Evolutionary conservation across 1,139 yeast species (phyloP).

Genomic region (Kurtzmaniella quercitrusa): DNA sequence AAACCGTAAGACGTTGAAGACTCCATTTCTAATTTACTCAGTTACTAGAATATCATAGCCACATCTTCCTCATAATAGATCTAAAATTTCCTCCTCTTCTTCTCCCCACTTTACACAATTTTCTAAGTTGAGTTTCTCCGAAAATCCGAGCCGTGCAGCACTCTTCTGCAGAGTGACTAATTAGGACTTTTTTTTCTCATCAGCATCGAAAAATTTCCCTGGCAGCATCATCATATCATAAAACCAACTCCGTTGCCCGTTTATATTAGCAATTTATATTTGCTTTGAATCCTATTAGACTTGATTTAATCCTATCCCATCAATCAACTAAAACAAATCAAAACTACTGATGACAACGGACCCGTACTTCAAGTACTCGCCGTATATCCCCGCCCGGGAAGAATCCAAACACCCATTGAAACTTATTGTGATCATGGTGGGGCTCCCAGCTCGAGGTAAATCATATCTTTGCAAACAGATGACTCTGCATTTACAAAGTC

Average conservation of each 20-base stretch:
- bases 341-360: conserved; percentile 4
- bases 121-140: conserved; percentile 1
- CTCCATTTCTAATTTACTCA: too few relatives aligned
- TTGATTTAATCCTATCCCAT: too few relatives aligned
- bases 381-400: conserved; percentile 4
- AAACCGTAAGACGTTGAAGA: too few relatives aligned
- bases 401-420: conserved; percentile 6
- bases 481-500: conserved; percentile 81
- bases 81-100: not conserved
- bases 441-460: conserved; percentile 62
- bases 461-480: conserved; percentile 88
- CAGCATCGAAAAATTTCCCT: not conserved
- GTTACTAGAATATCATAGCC: too few relatives aligned
- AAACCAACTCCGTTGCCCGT: not conserved
- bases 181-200: not conserved
- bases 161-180: not conserved
- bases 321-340: too few relatives aligned
- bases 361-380: conserved; percentile 8
- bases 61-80: not conserved
- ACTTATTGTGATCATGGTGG: conserved; percentile 8
- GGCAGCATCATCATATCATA: not conserved
- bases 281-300: too few relatives aligned
- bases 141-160: not conserved
- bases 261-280: not conserved
- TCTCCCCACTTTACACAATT: not conserved